Evolutionary conservation across 257 asterid species (phyloP), one percentile per base, ranked within the genome.

Genomic region (Plectranthus barbatus): DNA sequence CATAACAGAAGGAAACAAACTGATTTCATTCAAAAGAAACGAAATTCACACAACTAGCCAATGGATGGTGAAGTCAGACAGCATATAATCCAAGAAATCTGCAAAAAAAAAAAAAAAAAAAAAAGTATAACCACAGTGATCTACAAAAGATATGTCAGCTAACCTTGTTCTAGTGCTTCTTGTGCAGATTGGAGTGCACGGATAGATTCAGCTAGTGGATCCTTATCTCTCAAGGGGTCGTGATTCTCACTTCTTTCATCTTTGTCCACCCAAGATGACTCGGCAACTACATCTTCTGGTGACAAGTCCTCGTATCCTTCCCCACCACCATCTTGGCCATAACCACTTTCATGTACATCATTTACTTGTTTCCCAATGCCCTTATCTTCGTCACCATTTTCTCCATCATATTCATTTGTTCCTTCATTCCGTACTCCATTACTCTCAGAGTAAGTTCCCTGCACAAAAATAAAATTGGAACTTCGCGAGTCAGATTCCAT

Each of bases 401-500:
- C 83, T 69, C 79, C 93, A 73, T 79, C 79, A 74, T 70, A 72
- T 60, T 64, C 77, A 58, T 56, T 65, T 13, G 78, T 72, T 45
- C 74, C 78, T 64, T 76, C 88, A 63, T 72, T 62, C 66, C 23
- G 77, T 33, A 68, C 75, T 31, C 87, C 82, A 56, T 87, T 85
- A 76, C 77, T 83, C 21, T 75, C 49, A 53, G 76, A 76, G 70
- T 61, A 54, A 50, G 45, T 72, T 58, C 87, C 96, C 96, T 80
- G 96, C 91, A 75, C 50, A 78, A 80, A 87, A 54, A 84, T 73
- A 81, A 82, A 79, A 78, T 80, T 72, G 78, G 78, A 80, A 77
- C 89, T 91, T 72, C 75, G 84, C 66, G 83, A 91, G 87, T 91
- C 95, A 81, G 96, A 87, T 73, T 87, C 97, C 89, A 88, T 49